Conservation (phyloP, 148 eudicot species). For the Gaultheria prostrata region DNA sequence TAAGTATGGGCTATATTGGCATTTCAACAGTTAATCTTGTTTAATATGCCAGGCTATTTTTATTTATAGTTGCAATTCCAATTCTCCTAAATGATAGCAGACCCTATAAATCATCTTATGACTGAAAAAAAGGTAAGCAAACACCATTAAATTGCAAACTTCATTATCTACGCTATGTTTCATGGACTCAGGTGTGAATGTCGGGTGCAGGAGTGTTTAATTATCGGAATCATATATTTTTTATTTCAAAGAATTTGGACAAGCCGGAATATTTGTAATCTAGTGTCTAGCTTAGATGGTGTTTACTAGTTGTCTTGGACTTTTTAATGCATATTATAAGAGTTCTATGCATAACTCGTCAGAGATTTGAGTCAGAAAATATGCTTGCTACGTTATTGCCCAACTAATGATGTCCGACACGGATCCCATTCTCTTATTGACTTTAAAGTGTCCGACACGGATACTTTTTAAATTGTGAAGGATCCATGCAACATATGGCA, state of each 20-base stretch:
- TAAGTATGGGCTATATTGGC: background rate
- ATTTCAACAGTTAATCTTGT: background rate
- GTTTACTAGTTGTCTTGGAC: background rate
- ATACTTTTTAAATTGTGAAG: background rate
- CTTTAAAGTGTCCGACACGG: background rate
- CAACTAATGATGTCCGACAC: background rate
- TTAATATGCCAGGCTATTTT: background rate
- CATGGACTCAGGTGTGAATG: background rate
- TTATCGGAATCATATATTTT: background rate
- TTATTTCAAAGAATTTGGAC: background rate
- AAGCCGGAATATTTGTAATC: background rate
- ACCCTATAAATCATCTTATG: background rate
- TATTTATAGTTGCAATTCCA: background rate
- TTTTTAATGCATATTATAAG: background rate
- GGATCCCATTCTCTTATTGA: background rate
- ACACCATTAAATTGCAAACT: background rate
- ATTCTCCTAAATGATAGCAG: background rate
- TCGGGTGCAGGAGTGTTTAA: background rate
- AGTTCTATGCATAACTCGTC: background rate
- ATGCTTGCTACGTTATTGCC: background rate
- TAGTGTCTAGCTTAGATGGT: background rate
- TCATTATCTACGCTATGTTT: background rate
- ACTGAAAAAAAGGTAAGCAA: background rate
- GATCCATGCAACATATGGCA: background rate
- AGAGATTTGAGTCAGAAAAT: background rate